These are phyloP conservation scores for Crithidia sp. DNA, from an alignment of 208 protist species.

Conservation along the genomic window DNA sequence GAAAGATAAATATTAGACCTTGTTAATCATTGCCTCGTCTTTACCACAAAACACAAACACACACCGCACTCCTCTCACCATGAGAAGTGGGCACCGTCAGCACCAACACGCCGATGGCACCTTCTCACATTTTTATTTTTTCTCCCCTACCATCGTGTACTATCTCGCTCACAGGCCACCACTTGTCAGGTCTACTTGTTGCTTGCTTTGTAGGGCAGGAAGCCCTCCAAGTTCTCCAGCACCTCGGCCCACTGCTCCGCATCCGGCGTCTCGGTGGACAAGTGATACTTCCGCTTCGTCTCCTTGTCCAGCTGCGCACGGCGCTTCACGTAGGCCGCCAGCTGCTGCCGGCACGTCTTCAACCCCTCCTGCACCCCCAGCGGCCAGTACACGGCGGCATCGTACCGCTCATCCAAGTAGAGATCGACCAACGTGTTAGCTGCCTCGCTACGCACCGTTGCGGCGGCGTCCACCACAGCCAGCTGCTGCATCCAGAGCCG, in stretches of 20 bases:
- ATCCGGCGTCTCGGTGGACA: conserved; percentile 44
- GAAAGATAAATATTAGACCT: not conserved
- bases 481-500: conserved; percentile 54
- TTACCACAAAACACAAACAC: no score
- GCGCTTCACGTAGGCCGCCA: conserved; percentile 57
- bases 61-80: no score
- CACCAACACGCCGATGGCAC: no score
- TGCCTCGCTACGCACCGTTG: conserved; percentile 72
- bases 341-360: conserved; percentile 34
- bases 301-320: conserved; percentile 53
- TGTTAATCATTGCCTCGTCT: no score
- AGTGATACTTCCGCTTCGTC: conserved; percentile 39
- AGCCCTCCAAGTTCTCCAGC: conserved; percentile 68
- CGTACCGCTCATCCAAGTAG: conserved; percentile 72
- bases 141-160: no score
- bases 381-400: conserved; percentile 69
- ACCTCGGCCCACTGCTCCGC: conserved; percentile 69
- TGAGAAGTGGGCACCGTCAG: no score
- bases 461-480: conserved; percentile 42
- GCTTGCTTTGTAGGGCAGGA: conserved; percentile 71
- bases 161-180: no score
- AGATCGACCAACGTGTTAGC: conserved; percentile 82
- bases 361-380: conserved; percentile 55
- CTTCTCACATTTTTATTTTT: no score
- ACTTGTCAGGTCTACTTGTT: conserved; percentile 23